phyloP scores from a whole-genome alignment of 176 grass and related monocot species.

The Phoenix roebelenii region DNA sequence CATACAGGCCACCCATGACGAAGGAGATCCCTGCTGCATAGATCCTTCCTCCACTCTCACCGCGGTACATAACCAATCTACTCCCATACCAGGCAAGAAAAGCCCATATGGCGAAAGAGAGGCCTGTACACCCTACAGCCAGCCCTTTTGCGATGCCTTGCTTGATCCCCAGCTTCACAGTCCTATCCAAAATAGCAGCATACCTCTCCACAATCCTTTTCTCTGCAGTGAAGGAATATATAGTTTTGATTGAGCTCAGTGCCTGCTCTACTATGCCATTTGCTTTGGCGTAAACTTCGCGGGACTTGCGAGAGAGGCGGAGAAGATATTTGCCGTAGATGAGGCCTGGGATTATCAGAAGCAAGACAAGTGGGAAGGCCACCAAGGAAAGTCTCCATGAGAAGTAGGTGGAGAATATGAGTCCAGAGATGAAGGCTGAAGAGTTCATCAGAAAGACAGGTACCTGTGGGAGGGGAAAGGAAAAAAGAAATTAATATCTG shows the following conservation, averaged over 20 bases:
- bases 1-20: conserved; percentile 90
- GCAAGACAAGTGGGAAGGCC: conserved; percentile 64
- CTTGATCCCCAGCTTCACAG: conserved; percentile 77
- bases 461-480: conserved; percentile 34
- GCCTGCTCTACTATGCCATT: conserved; percentile 79
- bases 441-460: conserved; percentile 93
- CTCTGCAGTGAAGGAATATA: conserved; percentile 96
- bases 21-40: conserved; percentile 96
- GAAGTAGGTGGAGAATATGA: conserved; percentile 78
- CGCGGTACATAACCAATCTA: conserved; percentile 71
- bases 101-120: conserved; percentile 84
- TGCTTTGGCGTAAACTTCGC: conserved; percentile 49
- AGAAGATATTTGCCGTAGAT: conserved; percentile 95
- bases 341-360: conserved; percentile 85
- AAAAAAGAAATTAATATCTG: too few species aligned
- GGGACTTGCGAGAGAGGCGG: conserved; percentile 52
- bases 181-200: conserved; percentile 53
- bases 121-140: conserved; percentile 69
- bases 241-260: conserved; percentile 73
- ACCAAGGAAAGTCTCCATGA: conserved; percentile 95
- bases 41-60: conserved; percentile 74
- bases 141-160: conserved; percentile 93
- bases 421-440: conserved; percentile 74
- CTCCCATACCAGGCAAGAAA: conserved; percentile 96
- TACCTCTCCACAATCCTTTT: conserved; percentile 59